phyloP scores from a whole-genome alignment of 2,329 filamentous ascomycete species.

The Alternaria ethzedia region DNA sequence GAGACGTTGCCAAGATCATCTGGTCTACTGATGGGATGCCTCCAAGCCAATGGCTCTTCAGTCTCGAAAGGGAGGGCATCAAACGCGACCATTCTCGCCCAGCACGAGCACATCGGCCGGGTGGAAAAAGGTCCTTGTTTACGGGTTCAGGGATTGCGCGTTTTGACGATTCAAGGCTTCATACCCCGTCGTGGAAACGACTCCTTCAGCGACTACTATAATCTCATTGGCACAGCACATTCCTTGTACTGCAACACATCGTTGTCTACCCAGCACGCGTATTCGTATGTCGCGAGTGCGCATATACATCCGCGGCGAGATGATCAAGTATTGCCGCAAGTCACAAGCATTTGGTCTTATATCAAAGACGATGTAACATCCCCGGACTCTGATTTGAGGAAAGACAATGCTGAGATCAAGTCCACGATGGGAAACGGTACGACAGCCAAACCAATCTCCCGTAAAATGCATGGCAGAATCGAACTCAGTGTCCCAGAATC shows the following conservation, averaged over 20 bases:
- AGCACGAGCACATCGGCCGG: background rate
- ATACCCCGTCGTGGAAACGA: background rate
- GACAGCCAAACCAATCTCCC: background rate
- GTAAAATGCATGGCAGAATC: background rate
- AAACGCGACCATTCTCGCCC: background rate
- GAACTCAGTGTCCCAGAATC: background rate
- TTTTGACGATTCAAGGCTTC: background rate
- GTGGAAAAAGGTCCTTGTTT: background rate
- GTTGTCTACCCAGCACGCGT: background rate
- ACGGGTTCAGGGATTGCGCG: background rate
- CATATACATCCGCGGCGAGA: background rate
- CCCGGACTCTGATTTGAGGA: background rate
- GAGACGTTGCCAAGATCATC: background rate
- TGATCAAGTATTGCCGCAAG: background rate
- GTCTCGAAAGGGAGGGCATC: background rate
- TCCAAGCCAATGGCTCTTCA: background rate
- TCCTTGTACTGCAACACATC: background rate
- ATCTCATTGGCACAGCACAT: fast-evolving
- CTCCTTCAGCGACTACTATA: background rate
- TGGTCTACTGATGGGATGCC: background rate
- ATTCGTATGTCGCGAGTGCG: background rate
- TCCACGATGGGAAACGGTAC: background rate
- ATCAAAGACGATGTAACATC: background rate
- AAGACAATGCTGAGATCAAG: background rate
- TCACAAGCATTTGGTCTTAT: background rate